Conservation (phyloP, 2,329 filamentous ascomycete species). For the Penicillium glabrum region DNA sequence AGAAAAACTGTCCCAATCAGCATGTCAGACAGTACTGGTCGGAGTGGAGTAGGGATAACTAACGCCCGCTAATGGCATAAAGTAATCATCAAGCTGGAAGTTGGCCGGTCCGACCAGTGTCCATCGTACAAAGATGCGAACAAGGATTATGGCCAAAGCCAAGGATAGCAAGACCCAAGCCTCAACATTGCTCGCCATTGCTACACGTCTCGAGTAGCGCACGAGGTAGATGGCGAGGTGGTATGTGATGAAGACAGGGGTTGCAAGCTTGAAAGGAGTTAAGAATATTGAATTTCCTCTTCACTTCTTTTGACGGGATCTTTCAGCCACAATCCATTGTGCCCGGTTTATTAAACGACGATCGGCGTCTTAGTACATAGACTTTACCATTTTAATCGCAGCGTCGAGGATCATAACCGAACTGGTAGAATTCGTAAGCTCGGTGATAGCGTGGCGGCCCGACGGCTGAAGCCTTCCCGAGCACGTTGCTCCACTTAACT, state of each 20-base stretch:
- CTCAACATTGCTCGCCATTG: slow-evolving; percentile 30
- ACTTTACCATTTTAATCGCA: background rate
- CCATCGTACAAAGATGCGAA: slow-evolving; percentile 17
- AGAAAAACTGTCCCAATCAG: slow-evolving; percentile 40
- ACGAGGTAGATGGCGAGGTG: slow-evolving; percentile 1
- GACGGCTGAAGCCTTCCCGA: no score
- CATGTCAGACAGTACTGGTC: background rate
- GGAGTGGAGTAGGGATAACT: background rate
- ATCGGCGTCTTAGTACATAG: background rate
- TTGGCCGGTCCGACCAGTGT: slow-evolving; percentile 15
- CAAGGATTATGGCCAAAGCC: slow-evolving; percentile 10
- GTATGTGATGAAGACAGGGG: slow-evolving; percentile 24
- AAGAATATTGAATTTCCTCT: background rate
- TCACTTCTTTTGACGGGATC: background rate
- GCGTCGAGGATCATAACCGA: background rate
- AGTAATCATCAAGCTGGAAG: slow-evolving; percentile 22
- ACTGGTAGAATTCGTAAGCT: no score
- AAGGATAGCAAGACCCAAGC: slow-evolving; percentile 48
- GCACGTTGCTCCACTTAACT: background rate
- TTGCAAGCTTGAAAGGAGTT: background rate
- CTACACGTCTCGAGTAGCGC: slow-evolving; percentile 2
- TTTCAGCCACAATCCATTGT: background rate
- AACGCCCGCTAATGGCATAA: slow-evolving; percentile 21
- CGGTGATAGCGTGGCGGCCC: no score
- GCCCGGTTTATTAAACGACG: background rate